Percentiles rank a stretch among this genome's conserved stretches.
These are phyloP conservation scores for Lodderomyces metapsilosis DNA, from an alignment of 1,139 yeast genomes.

Conservation along the genomic window DNA sequence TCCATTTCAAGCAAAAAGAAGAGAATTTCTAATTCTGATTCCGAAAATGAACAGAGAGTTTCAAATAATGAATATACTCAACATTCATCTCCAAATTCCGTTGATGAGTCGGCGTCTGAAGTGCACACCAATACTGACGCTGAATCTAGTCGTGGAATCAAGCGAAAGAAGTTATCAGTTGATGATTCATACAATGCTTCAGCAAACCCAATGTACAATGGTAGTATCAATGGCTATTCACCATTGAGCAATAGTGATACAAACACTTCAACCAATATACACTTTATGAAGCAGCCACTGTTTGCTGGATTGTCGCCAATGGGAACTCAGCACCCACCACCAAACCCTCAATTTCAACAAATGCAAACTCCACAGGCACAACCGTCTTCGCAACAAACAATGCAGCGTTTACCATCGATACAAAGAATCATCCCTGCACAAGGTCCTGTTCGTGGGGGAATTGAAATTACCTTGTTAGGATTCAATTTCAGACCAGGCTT, in stretches of 20 bases:
- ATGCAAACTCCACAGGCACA: conserved; percentile 9
- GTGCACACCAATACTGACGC: conserved; percentile 45
- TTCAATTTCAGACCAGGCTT: conserved; percentile 81
- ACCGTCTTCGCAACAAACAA: conserved; percentile 10
- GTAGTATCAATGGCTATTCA: conserved; percentile 40
- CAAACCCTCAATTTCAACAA: conserved; percentile 10
- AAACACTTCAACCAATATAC: conserved; percentile 30
- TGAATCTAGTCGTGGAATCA: conserved; percentile 30
- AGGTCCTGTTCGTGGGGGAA: conserved; percentile 94
- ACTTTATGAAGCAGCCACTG: conserved; percentile 10
- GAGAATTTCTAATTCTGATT: conserved; percentile 11
- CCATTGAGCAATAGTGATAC: conserved; percentile 49
- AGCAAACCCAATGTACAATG: conserved; percentile 46
- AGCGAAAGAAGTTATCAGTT: conserved; percentile 44
- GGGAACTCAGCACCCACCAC: conserved; percentile 8
- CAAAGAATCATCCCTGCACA: conserved; percentile 91
- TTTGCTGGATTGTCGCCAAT: conserved; percentile 18
- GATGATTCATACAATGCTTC: conserved; percentile 42
- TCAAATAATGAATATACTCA: conserved; percentile 17
- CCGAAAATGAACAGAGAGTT: conserved; percentile 12
- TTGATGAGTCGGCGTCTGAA: conserved; percentile 67
- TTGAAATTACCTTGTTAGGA: conserved; percentile 88
- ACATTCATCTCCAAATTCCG: conserved; percentile 58
- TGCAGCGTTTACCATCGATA: conserved; percentile 50
- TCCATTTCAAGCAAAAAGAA: conserved; percentile 7